phyloP scores from a whole-genome alignment of 73 alveolate species.

The Tetrahymena malaccensis region DNA sequence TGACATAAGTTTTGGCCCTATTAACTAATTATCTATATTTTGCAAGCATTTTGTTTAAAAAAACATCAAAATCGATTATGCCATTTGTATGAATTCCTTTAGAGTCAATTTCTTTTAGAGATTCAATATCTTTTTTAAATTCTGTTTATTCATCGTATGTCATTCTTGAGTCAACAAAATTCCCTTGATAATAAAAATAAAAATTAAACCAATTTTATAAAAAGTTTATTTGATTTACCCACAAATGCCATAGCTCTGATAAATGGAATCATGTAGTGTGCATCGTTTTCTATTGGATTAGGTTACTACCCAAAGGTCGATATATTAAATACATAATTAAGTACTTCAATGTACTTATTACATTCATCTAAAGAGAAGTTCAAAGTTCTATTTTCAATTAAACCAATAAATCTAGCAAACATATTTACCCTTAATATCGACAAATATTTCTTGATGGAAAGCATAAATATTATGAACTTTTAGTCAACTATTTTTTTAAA shows the following conservation, averaged over 20 bases:
- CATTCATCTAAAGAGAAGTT: slow-evolving; percentile 30
- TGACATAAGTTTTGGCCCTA: slow-evolving; percentile 35
- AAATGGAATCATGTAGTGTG: slow-evolving; percentile 22
- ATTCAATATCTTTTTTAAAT: slow-evolving; percentile 28
- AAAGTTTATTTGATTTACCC: background rate
- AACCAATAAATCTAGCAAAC: slow-evolving; percentile 34
- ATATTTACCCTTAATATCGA: slow-evolving; percentile 9
- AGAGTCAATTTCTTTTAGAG: slow-evolving; percentile 21
- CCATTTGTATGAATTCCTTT: background rate
- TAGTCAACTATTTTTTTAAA: slow-evolving; percentile 36
- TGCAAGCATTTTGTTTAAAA: slow-evolving; percentile 32
- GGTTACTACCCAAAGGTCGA: slow-evolving; percentile 1
- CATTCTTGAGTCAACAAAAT: slow-evolving; percentile 44
- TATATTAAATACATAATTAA: slow-evolving; percentile 17
- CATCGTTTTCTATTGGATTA: slow-evolving; percentile 6
- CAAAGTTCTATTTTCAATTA: slow-evolving; percentile 14
- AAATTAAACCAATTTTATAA: background rate
- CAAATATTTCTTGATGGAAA: slow-evolving; percentile 24
- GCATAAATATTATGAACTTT: slow-evolving; percentile 18
- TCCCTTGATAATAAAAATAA: background rate
- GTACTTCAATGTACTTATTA: slow-evolving; percentile 30
- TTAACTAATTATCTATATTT: slow-evolving; percentile 24
- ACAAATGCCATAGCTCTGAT: slow-evolving; percentile 17
- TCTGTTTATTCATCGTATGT: slow-evolving; percentile 31
- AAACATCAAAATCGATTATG: slow-evolving; percentile 24